These are phyloP conservation scores for Colletotrichum tropicicola DNA, from an alignment of 2,329 filamentous ascomycete species.

Conservation along the genomic window DNA sequence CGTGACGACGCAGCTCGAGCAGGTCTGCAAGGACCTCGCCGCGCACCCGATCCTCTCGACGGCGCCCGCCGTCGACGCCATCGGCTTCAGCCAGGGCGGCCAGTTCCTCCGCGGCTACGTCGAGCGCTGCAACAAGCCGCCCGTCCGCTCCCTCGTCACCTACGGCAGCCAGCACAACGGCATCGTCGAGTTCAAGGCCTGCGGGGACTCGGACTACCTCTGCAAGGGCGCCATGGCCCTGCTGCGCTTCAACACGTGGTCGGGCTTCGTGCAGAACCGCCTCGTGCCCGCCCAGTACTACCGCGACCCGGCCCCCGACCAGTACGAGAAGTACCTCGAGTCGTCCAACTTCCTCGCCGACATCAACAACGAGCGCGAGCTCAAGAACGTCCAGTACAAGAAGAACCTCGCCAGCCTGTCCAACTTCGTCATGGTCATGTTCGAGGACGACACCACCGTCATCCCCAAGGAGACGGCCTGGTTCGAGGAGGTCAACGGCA, in stretches of 20 bases:
- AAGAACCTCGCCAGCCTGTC: constrained; percentile 74
- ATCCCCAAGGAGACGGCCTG: constrained; percentile 91
- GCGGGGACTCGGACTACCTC: constrained; percentile 76
- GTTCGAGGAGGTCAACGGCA: constrained; percentile 87
- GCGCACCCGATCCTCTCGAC: constrained; percentile 81
- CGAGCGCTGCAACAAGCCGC: constrained; percentile 83
- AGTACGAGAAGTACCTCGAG: constrained; percentile 79
- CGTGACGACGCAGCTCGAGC: constrained; percentile 78
- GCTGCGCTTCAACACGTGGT: constrained; percentile 84
- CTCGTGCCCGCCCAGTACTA: constrained; percentile 97
- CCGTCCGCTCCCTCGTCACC: constrained; percentile 82
- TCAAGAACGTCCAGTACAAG: constrained; percentile 80
- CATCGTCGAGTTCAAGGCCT: constrained; percentile 83
- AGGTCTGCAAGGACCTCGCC: constrained; percentile 82
- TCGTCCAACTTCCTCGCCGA: constrained; percentile 91
- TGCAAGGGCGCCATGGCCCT: constrained; percentile 84
- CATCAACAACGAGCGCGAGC: constrained; percentile 88
- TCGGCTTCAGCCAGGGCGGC: constrained; percentile 96
- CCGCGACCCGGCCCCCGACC: constrained; percentile 69
- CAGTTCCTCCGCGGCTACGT: constrained; percentile 94
- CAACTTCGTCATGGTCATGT: constrained; percentile 89
- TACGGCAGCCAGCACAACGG: constrained; percentile 94
- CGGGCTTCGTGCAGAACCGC: constrained; percentile 76
- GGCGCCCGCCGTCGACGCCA: constrained; percentile 84
- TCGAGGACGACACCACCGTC: constrained; percentile 85